Percentiles rank a stretch among this genome's conserved stretches.
These are phyloP conservation scores for Rhododendron kiyosumense DNA, from an alignment of 148 eudicot species.

Conservation along the genomic window DNA sequence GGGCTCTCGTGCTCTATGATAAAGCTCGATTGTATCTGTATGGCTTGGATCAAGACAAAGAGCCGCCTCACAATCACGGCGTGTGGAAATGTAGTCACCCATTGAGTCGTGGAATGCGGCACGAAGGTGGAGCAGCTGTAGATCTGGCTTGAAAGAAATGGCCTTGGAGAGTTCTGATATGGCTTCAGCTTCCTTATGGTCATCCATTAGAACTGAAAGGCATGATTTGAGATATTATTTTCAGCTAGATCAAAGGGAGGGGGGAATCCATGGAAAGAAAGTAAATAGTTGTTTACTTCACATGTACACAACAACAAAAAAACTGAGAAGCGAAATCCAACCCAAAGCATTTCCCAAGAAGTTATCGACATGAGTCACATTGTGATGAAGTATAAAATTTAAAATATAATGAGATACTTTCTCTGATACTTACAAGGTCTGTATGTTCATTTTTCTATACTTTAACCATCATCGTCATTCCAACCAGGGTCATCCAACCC, in stretches of 20 bases:
- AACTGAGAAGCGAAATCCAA: not conserved
- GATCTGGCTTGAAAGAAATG: slow-evolving; percentile 61
- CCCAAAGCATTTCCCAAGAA: not conserved
- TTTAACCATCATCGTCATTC: not conserved
- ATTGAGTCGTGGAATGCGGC: slow-evolving; percentile 69
- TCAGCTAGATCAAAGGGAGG: not conserved
- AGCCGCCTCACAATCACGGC: slow-evolving; percentile 64
- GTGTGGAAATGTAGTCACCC: slow-evolving; percentile 39
- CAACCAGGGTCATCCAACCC: not conserved
- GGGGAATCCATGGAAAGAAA: not conserved
- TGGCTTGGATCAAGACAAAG: slow-evolving; percentile 60
- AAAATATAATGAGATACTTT: not conserved
- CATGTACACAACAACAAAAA: not conserved
- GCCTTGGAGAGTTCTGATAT: slow-evolving; percentile 55
- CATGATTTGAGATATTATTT: not conserved
- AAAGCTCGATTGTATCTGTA: slow-evolving; percentile 52
- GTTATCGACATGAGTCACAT: not conserved
- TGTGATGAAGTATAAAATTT: not conserved
- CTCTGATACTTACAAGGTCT: not conserved
- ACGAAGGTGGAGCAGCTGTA: slow-evolving; percentile 67
- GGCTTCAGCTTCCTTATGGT: slow-evolving; percentile 67
- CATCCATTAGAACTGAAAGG: slow-evolving; percentile 61
- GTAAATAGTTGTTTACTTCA: not conserved
- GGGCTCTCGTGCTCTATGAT: slow-evolving; percentile 36
- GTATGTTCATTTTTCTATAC: not conserved